phyloP scores from a whole-genome alignment of 2,329 filamentous ascomycete genomes.

The Cadophora gregata region DNA sequence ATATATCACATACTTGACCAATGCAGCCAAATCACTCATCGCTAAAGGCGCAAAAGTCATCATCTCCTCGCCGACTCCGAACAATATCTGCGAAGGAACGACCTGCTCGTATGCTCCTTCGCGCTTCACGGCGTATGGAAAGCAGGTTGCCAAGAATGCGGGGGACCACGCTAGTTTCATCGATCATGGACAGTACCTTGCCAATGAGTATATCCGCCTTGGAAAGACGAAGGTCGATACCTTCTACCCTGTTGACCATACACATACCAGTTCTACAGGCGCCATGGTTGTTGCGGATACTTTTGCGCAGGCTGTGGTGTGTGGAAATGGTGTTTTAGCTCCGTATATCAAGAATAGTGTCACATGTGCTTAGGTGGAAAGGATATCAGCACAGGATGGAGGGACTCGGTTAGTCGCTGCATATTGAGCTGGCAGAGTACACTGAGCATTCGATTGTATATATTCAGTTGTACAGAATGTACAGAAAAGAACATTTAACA shows the following conservation, averaged over 20 bases:
- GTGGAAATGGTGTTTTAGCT: constrained; percentile 34
- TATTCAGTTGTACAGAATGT: background rate
- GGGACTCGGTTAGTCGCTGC: background rate
- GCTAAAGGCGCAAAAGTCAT: constrained; percentile 66
- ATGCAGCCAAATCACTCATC: constrained; percentile 41
- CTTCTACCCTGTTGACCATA: constrained; percentile 63
- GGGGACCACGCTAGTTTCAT: constrained; percentile 55
- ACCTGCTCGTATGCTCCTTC: constrained; percentile 52
- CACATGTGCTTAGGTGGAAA: constrained; percentile 29
- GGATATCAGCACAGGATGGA: no score
- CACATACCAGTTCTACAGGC: constrained; percentile 62
- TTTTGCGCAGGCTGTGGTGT: constrained; percentile 59
- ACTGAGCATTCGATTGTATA: background rate
- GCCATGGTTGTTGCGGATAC: constrained; percentile 60
- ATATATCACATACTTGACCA: constrained; percentile 40
- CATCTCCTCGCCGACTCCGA: constrained; percentile 64
- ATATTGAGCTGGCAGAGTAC: background rate
- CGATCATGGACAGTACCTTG: constrained; percentile 62
- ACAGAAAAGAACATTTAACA: background rate
- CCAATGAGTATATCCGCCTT: constrained; percentile 54
- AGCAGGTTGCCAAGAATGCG: constrained; percentile 49
- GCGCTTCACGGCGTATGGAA: constrained; percentile 63
- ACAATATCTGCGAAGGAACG: constrained; percentile 67
- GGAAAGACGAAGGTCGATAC: constrained; percentile 54
- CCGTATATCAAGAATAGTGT: constrained; percentile 40